Evolutionary conservation across 1,284 basidiomycete genomes (phyloP), one percentile per base, ranked within the genome.

Genomic region (Sanghuangporus baumii): DNA sequence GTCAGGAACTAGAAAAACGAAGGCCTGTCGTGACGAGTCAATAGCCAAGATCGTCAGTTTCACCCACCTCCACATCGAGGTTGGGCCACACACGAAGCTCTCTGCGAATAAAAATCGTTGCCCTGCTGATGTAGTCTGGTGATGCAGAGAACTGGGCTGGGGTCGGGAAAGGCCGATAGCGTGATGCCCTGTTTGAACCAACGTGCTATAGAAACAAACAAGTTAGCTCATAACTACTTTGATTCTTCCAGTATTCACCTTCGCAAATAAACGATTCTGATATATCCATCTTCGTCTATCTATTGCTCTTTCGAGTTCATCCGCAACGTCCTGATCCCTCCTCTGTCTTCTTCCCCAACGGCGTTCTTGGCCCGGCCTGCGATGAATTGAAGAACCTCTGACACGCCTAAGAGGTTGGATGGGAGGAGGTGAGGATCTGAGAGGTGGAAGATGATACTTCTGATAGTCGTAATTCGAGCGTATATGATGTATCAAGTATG

Each of bases 61-160:
- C 41, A 73, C 82, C 65, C 64, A 89, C 91, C 80, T 94, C 92
- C 6, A 94, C 85, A 70, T 95, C 93, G 16, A 92, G 74, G 69
- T 86, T 83, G 14, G 83, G 79, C 93, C 93, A 96, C 2, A 95
- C 87, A 51, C 84, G 84, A 50, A 96, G 76, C 71, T 96, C 94
- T 47, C 94, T 81, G 41, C 91, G 79, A n/a, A 96, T 73, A 70
- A 94, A 96, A 11, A 80, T 79, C 0, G 86, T 91, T 18, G 91
- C 88, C 8, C 91, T 81, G 63, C 84, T 86, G 63, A 91, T 81
- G 14, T 87, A 75, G 68, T 92, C 89, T 46, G 79, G 80, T 18
- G 91, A 90, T 1, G 86, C 81, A 31, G 90, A 66, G 67, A 95
- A 92, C 70, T 93, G 90, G 1, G 86, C 74, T 1, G 93, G 92